Percentiles rank a stretch among this genome's conserved stretches.
Evolutionary conservation across 2,329 filamentous ascomycete species (phyloP).

Genomic region (Aspergillus versicolor): DNA sequence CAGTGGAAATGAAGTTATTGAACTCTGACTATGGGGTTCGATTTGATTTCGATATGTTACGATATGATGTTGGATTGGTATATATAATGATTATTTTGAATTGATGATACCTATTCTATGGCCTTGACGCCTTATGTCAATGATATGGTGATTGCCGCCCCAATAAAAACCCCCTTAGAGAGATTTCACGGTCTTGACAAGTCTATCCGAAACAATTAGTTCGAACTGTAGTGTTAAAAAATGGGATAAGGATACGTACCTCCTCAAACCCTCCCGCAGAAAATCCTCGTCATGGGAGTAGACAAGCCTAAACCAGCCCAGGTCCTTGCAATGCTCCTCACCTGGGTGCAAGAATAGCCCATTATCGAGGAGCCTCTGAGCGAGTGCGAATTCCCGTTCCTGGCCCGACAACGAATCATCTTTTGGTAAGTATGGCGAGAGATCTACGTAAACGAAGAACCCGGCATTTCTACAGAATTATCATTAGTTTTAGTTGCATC

Average conservation of each 20-base stretch:
- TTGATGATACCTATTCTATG: background rate
- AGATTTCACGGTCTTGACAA: background rate
- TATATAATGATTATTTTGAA: background rate
- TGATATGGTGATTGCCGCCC: background rate
- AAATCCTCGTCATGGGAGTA: constrained; percentile 42
- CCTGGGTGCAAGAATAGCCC: constrained; percentile 54
- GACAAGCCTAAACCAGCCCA: constrained; percentile 57
- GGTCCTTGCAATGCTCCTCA: constrained; percentile 44
- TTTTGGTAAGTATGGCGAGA: constrained; percentile 41
- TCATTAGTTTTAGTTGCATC: background rate
- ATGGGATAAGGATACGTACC: constrained; percentile 17
- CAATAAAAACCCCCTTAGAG: background rate
- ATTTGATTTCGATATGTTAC: background rate
- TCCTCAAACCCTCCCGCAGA: constrained; percentile 37
- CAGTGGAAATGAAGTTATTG: constrained; percentile 45
- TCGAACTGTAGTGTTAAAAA: background rate
- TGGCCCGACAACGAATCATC: constrained; percentile 13
- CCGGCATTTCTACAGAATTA: constrained; percentile 38
- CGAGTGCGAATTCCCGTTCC: constrained; percentile 47
- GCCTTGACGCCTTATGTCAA: too few species aligned
- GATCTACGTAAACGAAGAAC: constrained; percentile 48
- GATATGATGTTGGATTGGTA: background rate
- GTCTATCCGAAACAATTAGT: background rate
- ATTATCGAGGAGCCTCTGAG: constrained; percentile 43
- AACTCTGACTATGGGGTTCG: background rate